Evolutionary conservation across 1,139 yeast species (phyloP).

Genomic region (Saccharomyces pastorianus): DNA sequence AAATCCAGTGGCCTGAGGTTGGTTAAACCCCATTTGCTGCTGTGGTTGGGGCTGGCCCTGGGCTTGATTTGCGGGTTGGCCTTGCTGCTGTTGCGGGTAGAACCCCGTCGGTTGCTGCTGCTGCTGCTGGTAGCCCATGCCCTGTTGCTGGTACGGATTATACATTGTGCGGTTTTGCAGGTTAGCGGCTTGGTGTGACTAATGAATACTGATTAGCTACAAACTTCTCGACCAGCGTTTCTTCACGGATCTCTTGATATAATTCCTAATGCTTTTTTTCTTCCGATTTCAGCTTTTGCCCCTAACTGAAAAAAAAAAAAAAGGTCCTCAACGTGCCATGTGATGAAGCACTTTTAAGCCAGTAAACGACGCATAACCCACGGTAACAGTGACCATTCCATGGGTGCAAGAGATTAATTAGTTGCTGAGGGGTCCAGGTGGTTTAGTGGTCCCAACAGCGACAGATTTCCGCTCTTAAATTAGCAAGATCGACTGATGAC

Average conservation of each 20-base stretch:
- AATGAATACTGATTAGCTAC: neutral
- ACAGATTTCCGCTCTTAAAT: too few relatives aligned
- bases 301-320: neutral
- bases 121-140: neutral
- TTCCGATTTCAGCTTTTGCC: neutral
- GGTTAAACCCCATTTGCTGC: neutral
- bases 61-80: neutral
- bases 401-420: too few relatives aligned
- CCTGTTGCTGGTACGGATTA: neutral
- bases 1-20: neutral
- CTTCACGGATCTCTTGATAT: neutral
- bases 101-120: neutral
- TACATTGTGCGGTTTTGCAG: neutral
- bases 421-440: too few relatives aligned
- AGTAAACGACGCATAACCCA: too few relatives aligned
- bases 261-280: neutral
- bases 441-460: too few relatives aligned
- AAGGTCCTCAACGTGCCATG: neutral
- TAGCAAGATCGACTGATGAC: too few relatives aligned
- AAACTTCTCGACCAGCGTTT: neutral
- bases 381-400: too few relatives aligned
- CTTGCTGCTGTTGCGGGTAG: neutral
- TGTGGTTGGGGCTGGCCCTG: neutral
- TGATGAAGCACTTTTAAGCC: neutral
- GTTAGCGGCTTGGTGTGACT: neutral